Evolutionary conservation across 2,329 filamentous ascomycete species (phyloP).

Genomic region (Aspergillus sp.): DNA sequence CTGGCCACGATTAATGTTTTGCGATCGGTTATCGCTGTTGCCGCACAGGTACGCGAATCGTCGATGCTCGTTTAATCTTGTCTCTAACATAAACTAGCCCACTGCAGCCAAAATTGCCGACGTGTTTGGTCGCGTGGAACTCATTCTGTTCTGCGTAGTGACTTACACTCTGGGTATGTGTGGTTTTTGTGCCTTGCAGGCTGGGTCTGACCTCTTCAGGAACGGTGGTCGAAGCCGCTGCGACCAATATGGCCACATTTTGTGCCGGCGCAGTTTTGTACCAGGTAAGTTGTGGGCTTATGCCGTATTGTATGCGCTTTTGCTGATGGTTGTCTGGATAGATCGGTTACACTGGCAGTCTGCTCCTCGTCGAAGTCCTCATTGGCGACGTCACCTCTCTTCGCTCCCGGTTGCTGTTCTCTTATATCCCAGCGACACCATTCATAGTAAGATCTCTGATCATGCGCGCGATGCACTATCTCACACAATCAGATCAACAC

Average conservation of each 20-base stretch:
- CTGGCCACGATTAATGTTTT: conserved; percentile 60
- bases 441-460: conserved; percentile 47
- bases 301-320: neutral
- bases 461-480: neutral
- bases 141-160: conserved; percentile 55
- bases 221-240: conserved; percentile 57
- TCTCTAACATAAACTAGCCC: conserved; percentile 38
- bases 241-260: conserved; percentile 52
- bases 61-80: neutral
- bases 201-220: conserved; percentile 25
- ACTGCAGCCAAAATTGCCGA: conserved; percentile 63
- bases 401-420: conserved; percentile 63
- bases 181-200: neutral
- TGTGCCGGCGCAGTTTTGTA: conserved; percentile 60
- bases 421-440: conserved; percentile 60
- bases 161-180: conserved; percentile 54
- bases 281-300: conserved; percentile 34
- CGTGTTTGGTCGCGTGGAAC: conserved; percentile 62
- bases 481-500: conserved; percentile 52
- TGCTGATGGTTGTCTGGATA: conserved; percentile 5
- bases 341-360: conserved; percentile 63
- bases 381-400: conserved; percentile 65
- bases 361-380: conserved; percentile 64
- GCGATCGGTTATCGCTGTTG: conserved; percentile 59
- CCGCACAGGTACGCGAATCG: conserved; percentile 43